Conservation (phyloP, 345 rosid genomes). For the Limnanthes douglasii region DNA sequence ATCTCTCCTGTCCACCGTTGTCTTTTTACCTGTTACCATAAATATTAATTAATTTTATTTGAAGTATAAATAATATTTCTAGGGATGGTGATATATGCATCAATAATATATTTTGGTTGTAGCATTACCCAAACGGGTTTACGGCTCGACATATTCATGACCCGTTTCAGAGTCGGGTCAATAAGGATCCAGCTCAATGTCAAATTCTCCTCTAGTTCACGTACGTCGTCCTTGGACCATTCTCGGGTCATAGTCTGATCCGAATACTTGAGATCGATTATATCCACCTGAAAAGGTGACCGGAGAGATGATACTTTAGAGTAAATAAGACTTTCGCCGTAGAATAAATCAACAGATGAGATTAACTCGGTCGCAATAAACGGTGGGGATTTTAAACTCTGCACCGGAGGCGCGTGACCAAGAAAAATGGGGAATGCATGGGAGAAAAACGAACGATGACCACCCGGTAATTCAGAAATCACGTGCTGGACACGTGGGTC, state of each 20-base stretch:
- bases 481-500: conserved; percentile 15
- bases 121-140: conserved; percentile 44
- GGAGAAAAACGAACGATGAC: conserved; percentile 63
- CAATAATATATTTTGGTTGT: no score
- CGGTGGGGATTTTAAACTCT: conserved; percentile 6
- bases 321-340: conserved; percentile 23
- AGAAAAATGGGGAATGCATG: conserved; percentile 17
- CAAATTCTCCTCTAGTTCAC: conserved; percentile 21
- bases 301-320: conserved; percentile 51
- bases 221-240: conserved; percentile 17
- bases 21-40: no score
- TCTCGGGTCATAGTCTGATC: conserved; percentile 34
- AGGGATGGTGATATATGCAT: no score
- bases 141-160: conserved; percentile 51
- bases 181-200: conserved; percentile 64
- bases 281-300: conserved; percentile 63
- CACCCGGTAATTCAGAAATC: conserved; percentile 28
- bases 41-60: no score
- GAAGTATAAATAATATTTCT: no score
- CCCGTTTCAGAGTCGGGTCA: conserved; percentile 35
- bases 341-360: conserved; percentile 56
- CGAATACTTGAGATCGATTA: conserved; percentile 46
- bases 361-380: conserved; percentile 21
- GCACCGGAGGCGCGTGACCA: conserved; percentile 4
- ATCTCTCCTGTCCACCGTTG: conserved; percentile 76